A percentile compares a stretch with the other conserved stretches of the same genome.
These are phyloP conservation scores for Takakia lepidozioides DNA, from an alignment of 225 moss, liverwort and hornwort species.

Conservation along the genomic window DNA sequence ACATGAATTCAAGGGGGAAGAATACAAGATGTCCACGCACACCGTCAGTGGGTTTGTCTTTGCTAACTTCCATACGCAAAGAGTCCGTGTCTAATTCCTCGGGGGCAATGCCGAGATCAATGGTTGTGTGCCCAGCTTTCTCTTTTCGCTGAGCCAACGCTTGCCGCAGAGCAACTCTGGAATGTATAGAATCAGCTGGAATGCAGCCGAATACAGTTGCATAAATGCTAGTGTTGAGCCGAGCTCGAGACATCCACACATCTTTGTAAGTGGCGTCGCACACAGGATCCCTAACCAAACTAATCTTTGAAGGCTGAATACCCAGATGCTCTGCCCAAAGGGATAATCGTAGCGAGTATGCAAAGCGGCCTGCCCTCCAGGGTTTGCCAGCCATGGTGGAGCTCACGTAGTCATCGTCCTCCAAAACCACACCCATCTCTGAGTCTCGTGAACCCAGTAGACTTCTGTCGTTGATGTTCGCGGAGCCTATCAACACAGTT, in stretches of 20 bases:
- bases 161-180: slow-evolving; percentile 28
- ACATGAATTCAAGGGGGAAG: slow-evolving; percentile 50
- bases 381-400: slow-evolving; percentile 33
- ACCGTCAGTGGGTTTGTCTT: slow-evolving; percentile 17
- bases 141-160: slow-evolving; percentile 31
- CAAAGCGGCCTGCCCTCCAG: slow-evolving; percentile 34
- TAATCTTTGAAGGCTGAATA: slow-evolving; percentile 3
- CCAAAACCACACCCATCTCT: slow-evolving; percentile 38
- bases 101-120: slow-evolving; percentile 43
- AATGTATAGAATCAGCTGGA: slow-evolving; percentile 38
- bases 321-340: slow-evolving; percentile 54
- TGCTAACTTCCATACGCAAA: slow-evolving; percentile 9
- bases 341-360: slow-evolving; percentile 33
- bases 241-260: slow-evolving; percentile 24
- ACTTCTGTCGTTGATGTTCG: slow-evolving; percentile 41
- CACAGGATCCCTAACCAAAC: slow-evolving; percentile 21
- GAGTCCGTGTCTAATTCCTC: slow-evolving; percentile 24
- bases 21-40: slow-evolving; percentile 38
- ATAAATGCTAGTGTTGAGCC: slow-evolving; percentile 28
- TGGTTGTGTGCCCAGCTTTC: slow-evolving; percentile 20
- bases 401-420: slow-evolving; percentile 40
- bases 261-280: slow-evolving; percentile 22
- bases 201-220: slow-evolving; percentile 28
- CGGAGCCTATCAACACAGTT: slow-evolving; percentile 31
- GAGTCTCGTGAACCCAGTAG: slow-evolving; percentile 45